phyloP scores from a whole-genome alignment of 495 filamentous ascomycete species.

The Neurospora intermedia region DNA sequence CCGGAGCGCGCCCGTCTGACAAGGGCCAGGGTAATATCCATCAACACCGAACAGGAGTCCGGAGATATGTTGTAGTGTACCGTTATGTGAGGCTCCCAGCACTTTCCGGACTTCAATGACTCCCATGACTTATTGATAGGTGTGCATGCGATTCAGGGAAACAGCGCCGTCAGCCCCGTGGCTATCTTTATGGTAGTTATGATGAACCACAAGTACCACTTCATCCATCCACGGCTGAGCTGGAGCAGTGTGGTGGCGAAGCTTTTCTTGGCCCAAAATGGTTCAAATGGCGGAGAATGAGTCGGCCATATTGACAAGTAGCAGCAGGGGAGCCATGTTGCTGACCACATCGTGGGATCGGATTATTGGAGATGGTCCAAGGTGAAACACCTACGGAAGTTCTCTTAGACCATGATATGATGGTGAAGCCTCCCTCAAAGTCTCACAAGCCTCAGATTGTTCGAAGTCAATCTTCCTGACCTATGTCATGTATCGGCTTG shows the following conservation, averaged over 20 bases:
- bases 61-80: constrained; percentile 17
- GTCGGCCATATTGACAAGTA: constrained; percentile 11
- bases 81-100: constrained; percentile 19
- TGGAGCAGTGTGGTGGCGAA: constrained; percentile 25
- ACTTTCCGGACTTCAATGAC: constrained; percentile 12
- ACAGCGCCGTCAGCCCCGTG: constrained; percentile 28
- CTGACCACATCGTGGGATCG: not conserved
- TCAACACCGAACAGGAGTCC: constrained; percentile 16
- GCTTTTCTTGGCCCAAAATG: constrained; percentile 22
- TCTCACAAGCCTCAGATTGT: not conserved
- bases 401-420: not conserved
- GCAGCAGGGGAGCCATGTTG: constrained; percentile 3
- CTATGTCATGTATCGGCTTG: not conserved
- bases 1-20: not conserved
- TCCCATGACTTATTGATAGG: constrained; percentile 27
- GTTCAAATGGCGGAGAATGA: constrained; percentile 14
- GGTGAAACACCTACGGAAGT: not conserved
- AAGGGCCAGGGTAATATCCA: constrained; percentile 22
- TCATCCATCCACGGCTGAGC: constrained; percentile 15
- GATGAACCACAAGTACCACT: constrained; percentile 17
- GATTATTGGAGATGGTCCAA: not conserved
- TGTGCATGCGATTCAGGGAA: constrained; percentile 28
- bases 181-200: constrained; percentile 26
- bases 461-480: not conserved
- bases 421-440: not conserved